Conservation (phyloP, 2,329 filamentous ascomycete species). For the Fusarium denticulatum region DNA sequence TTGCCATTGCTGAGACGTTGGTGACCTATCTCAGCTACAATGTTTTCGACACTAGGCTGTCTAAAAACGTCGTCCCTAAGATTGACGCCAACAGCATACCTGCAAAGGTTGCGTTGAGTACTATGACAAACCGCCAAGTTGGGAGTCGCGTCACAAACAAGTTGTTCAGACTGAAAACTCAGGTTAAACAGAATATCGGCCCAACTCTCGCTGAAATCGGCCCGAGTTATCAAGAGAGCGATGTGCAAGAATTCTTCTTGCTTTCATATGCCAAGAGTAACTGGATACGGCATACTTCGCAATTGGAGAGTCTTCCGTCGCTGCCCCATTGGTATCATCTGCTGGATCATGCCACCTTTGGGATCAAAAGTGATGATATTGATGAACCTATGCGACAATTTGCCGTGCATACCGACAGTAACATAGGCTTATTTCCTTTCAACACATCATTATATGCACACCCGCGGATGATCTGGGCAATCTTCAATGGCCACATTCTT, state of each 20-base stretch:
- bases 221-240: rapidly evolving
- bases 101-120: neutral
- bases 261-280: neutral
- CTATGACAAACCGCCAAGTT: rapidly evolving
- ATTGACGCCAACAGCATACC: neutral
- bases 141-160: neutral
- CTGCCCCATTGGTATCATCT: too few species aligned
- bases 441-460: too few species aligned
- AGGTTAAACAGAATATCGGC: neutral
- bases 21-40: neutral
- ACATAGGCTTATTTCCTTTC: too few species aligned
- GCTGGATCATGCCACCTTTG: too few species aligned
- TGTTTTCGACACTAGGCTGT: neutral
- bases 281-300: neutral
- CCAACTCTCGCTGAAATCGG: neutral
- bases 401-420: too few species aligned
- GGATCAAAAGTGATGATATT: too few species aligned
- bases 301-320: too few species aligned
- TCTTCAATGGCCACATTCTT: too few species aligned
- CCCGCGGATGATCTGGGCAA: too few species aligned
- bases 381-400: too few species aligned
- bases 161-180: neutral
- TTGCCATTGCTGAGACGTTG: neutral
- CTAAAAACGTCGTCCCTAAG: rapidly evolving
- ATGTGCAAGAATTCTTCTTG: neutral